These are phyloP conservation scores for Funneliformis geosporum DNA, from an alignment of 192 early-diverging fungal species.

Conservation along the genomic window DNA sequence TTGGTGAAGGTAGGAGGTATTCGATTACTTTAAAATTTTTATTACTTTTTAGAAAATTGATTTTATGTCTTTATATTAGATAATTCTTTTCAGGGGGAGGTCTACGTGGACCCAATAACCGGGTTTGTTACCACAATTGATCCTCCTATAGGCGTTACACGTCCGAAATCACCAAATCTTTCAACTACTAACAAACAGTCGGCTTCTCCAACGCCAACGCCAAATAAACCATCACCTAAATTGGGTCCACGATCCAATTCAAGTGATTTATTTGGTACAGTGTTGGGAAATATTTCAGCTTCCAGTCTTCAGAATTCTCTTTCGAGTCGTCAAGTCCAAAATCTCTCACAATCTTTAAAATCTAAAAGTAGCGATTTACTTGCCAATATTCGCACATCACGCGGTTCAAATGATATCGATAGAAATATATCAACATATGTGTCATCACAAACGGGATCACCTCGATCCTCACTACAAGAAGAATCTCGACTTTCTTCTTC, in stretches of 20 bases:
- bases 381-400: not conserved
- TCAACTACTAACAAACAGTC: not conserved
- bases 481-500: not conserved
- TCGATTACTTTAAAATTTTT: not conserved
- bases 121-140: slow-evolving; percentile 10
- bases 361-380: not conserved
- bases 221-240: not conserved
- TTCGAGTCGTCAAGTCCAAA: too few relatives aligned
- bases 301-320: too few relatives aligned
- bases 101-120: slow-evolving; percentile 18
- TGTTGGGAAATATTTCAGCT: too few relatives aligned
- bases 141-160: not conserved
- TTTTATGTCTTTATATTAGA: not conserved
- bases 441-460: not conserved
- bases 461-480: not conserved
- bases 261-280: not conserved
- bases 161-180: not conserved
- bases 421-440: not conserved
- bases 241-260: not conserved
- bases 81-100: slow-evolving; percentile 14
- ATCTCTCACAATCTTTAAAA: not conserved
- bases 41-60: not conserved
- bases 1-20: slow-evolving; percentile 29
- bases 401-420: not conserved
- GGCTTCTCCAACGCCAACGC: not conserved